phyloP scores from a whole-genome alignment of 345 rosid genomes.

The Boechera retrofracta region DNA sequence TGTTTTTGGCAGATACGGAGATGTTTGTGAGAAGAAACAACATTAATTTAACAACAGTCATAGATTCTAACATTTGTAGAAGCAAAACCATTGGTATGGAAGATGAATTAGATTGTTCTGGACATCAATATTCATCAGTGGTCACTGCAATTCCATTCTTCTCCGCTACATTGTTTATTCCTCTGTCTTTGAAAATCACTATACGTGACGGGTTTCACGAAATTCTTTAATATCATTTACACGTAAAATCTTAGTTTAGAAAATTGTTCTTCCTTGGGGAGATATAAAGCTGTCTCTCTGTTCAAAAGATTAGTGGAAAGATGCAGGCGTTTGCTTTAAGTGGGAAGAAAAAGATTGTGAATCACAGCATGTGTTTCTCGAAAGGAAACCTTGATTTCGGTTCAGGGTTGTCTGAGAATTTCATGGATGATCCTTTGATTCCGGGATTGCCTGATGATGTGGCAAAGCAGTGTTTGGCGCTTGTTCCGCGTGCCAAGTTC shows the following conservation, averaged over 20 bases:
- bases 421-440: constrained; percentile 53
- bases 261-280: constrained; percentile 29
- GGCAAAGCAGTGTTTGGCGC: constrained; percentile 79
- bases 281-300: constrained; percentile 35
- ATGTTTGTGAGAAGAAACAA: constrained; percentile 59
- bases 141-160: constrained; percentile 59
- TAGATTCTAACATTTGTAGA: constrained; percentile 28
- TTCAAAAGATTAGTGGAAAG: constrained; percentile 29
- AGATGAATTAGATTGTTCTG: constrained; percentile 66
- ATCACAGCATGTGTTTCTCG: constrained; percentile 47
- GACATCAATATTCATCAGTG: constrained; percentile 58
- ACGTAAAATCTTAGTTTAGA: constrained; percentile 35
- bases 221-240: constrained; percentile 52
- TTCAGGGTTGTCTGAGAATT: constrained; percentile 46
- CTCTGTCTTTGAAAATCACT: constrained; percentile 82
- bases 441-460: constrained; percentile 95
- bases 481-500: constrained; percentile 72
- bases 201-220: constrained; percentile 86
- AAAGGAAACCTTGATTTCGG: constrained; percentile 49
- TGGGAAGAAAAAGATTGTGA: constrained; percentile 55
- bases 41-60: constrained; percentile 38
- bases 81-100: constrained; percentile 69
- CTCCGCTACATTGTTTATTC: constrained; percentile 71
- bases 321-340: constrained; percentile 56
- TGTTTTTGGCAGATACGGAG: constrained; percentile 53